Conservation (phyloP, 169 alveolate species). For the Eimeria necatrix region DNA sequence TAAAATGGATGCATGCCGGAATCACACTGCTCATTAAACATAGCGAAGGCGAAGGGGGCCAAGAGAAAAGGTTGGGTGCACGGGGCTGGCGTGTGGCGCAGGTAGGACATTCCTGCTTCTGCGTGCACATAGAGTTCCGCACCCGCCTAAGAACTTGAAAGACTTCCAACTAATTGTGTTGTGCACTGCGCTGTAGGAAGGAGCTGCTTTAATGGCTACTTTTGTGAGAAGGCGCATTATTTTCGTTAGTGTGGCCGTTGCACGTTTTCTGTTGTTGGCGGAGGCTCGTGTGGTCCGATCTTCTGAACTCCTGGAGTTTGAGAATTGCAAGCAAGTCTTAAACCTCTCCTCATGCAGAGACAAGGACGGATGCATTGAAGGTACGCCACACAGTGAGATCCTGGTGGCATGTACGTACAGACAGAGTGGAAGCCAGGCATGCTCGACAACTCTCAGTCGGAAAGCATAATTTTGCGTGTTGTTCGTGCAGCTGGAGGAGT, state of each 20-base stretch:
- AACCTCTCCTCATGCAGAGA: constrained; percentile 74
- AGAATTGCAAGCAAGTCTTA: not conserved
- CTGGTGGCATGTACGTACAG: not conserved
- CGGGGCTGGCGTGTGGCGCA: constrained; percentile 74
- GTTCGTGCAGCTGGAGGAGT: constrained; percentile 79
- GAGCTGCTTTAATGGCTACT: constrained; percentile 76
- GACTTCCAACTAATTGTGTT: not conserved
- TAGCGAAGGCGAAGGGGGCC: constrained; percentile 46
- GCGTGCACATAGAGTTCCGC: not conserved
- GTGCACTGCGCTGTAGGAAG: constrained; percentile 72
- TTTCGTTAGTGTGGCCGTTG: constrained; percentile 67
- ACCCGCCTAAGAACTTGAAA: not conserved
- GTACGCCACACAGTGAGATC: constrained; percentile 28
- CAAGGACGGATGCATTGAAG: constrained; percentile 69
- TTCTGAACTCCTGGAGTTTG: constrained; percentile 23
- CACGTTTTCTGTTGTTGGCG: constrained; percentile 63
- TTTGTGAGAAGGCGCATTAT: constrained; percentile 79
- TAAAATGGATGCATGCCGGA: constrained; percentile 81
- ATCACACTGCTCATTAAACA: constrained; percentile 68
- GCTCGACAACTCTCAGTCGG: not conserved
- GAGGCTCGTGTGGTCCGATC: constrained; percentile 69
- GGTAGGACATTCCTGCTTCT: constrained; percentile 34
- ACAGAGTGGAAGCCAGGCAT: not conserved
- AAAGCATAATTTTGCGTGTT: not conserved
- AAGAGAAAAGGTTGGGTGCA: constrained; percentile 61